phyloP scores from a whole-genome alignment of 495 filamentous ascomycete genomes.

The Lepidopterella palustris region DNA sequence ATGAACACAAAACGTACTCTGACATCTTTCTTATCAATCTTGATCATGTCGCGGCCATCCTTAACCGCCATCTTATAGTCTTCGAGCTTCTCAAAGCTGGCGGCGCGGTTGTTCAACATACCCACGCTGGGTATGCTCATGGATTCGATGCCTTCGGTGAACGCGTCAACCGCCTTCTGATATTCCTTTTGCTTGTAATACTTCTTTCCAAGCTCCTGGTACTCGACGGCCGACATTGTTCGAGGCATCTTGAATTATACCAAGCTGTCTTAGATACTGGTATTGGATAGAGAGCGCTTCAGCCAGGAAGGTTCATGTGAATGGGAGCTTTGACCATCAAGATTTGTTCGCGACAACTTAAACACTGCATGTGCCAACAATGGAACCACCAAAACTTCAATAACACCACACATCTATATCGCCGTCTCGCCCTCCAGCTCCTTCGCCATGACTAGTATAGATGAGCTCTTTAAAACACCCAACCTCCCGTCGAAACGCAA shows the following conservation, averaged over 20 bases:
- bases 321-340: background rate
- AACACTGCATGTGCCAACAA: no score
- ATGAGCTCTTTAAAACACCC: slow-evolving; percentile 40
- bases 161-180: slow-evolving; percentile 27
- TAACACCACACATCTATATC: no score
- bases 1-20: slow-evolving; percentile 35
- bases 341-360: no score
- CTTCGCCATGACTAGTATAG: slow-evolving; percentile 37
- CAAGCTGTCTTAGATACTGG: background rate
- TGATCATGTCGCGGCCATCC: slow-evolving; percentile 57
- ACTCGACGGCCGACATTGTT: slow-evolving; percentile 19
- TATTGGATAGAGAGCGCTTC: no score
- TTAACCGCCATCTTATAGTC: slow-evolving; percentile 48
- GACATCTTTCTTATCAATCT: slow-evolving; percentile 43
- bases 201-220: slow-evolving; percentile 12
- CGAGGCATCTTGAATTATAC: slow-evolving; percentile 10
- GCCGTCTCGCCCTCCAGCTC: no score
- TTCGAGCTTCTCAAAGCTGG: slow-evolving; percentile 52
- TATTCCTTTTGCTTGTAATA: slow-evolving; percentile 33
- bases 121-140: slow-evolving; percentile 24
- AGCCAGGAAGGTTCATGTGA: no score
- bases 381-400: no score
- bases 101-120: slow-evolving; percentile 56
- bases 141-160: slow-evolving; percentile 31
- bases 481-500: slow-evolving; percentile 37